Base-by-base conservation (phyloP, 2,329 filamentous ascomycete species). In the Verticillium isaacii region DNA sequence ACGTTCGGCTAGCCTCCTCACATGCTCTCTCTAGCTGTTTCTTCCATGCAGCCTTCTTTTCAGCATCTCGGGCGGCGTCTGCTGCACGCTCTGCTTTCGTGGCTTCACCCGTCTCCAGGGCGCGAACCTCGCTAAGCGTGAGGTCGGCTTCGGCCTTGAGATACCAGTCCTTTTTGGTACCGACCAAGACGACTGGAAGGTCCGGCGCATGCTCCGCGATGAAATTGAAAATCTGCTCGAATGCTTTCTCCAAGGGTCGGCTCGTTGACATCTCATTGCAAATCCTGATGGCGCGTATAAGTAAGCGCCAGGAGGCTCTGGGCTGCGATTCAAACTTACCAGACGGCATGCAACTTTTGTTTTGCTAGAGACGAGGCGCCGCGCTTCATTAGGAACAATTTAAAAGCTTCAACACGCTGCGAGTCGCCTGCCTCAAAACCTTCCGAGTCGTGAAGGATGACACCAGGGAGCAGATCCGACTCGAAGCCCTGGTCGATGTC, bases 391-490 rank as follows among this genome's bases (percentile, higher is more conserved):
- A 71, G 62, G 23, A 71, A 71, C 34, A 59, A 64, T 58, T 70
- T 68, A 34, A 71, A 61, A 3, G 67, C 64, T 12, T 66, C 56
- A 1, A 70, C 61, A 7, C 70, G 68, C 56, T 66, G 66, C 9
- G 59, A 66, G 12, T 68, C 64, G 2, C 68, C 69, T 2, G 67
- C 67, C 56, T 70, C 66, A 29, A 70, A 70, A 2, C 69, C 69
- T 34, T 68, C 62, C 14, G 69, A 71, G 54, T 71, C 69, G 25
- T 71, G 69, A 39, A 71, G 67, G 36, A 71, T 68, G 19, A 71
- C 63, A 14, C 69, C 69, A 3, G 68, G 69, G 17, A 66, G 60
- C 14, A 63, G 67, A 34, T 70, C 69, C 36, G 68, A 68, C 57
- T 70, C 68, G 14, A 71, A 70, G 3, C 65, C 69, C 25, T 70